Conservation (phyloP, 2,329 filamentous ascomycete genomes). For the Ophiostoma pallidulum region DNA sequence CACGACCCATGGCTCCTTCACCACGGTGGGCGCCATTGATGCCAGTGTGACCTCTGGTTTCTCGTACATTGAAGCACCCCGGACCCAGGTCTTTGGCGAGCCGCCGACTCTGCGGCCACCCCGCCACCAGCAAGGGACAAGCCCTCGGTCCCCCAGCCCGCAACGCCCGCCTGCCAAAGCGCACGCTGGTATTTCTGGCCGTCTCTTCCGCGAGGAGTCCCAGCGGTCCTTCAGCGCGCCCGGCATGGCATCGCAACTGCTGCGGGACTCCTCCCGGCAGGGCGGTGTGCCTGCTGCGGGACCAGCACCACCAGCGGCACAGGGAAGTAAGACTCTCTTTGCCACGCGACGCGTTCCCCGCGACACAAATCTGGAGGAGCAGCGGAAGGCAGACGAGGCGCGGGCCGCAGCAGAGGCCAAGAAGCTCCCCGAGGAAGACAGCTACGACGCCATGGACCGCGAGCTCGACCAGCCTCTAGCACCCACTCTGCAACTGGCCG, state of each 20-base stretch:
- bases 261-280: slow-evolving; percentile 30
- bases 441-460: slow-evolving; percentile 52
- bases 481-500: slow-evolving; percentile 53
- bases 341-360: slow-evolving; percentile 32
- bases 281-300: slow-evolving; percentile 18
- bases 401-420: slow-evolving; percentile 49
- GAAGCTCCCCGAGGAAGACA: slow-evolving; percentile 58
- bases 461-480: slow-evolving; percentile 51
- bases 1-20: slow-evolving; percentile 50
- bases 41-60: slow-evolving; percentile 39
- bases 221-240: slow-evolving; percentile 52
- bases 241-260: slow-evolving; percentile 46
- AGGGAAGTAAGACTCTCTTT: slow-evolving; percentile 3
- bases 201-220: slow-evolving; percentile 42
- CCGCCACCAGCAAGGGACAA: slow-evolving; percentile 37
- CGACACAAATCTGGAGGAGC: slow-evolving; percentile 40
- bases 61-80: slow-evolving; percentile 34
- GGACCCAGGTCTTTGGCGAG: slow-evolving; percentile 45
- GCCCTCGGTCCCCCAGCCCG: slow-evolving; percentile 65
- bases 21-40: slow-evolving; percentile 29
- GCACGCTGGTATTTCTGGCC: slow-evolving; percentile 19
- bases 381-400: slow-evolving; percentile 42
- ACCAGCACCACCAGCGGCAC: slow-evolving; percentile 22
- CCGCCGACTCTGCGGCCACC: slow-evolving; percentile 47
- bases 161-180: slow-evolving; percentile 29